These are phyloP conservation scores for Cladosporium sp. DNA, from an alignment of 2,329 filamentous ascomycete genomes.

Conservation along the genomic window DNA sequence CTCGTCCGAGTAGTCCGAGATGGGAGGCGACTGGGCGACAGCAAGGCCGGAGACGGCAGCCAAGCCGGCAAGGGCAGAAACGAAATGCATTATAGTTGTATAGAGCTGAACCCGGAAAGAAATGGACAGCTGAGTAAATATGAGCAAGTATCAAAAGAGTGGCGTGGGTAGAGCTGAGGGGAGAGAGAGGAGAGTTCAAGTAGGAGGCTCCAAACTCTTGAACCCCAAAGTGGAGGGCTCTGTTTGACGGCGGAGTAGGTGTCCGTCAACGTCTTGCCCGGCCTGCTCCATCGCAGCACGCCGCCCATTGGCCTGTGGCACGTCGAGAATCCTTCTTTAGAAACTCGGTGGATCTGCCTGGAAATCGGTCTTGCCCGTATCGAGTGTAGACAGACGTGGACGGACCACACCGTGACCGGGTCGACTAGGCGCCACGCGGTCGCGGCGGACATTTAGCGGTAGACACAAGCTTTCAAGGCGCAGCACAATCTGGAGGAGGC, in stretches of 20 bases:
- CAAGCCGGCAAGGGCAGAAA: conserved; percentile 5
- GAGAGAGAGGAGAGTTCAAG: background rate
- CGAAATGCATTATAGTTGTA: conserved; percentile 8
- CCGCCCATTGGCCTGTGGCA: conserved; percentile 5
- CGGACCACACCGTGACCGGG: conserved; percentile 1
- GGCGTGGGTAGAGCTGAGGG: conserved; percentile 4
- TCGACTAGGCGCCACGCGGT: conserved; percentile 5
- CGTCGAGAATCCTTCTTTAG: conserved; percentile 10
- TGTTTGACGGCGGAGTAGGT: background rate
- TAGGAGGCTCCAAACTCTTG: background rate
- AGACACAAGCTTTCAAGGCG: conserved; percentile 11
- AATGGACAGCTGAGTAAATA: conserved; percentile 1
- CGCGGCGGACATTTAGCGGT: conserved; percentile 9
- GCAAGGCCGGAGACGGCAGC: conserved; percentile 11
- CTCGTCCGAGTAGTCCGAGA: conserved; percentile 11
- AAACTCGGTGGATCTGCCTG: conserved; percentile 7
- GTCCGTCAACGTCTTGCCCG: conserved; percentile 4
- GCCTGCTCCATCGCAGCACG: conserved; percentile 1
- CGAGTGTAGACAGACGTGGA: background rate
- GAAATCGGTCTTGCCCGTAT: background rate
- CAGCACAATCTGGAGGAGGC: conserved; percentile 8
- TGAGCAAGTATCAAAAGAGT: conserved; percentile 9
- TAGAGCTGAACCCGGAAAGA: background rate
- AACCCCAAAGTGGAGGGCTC: conserved; percentile 1
- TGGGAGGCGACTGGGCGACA: conserved; percentile 10